These are phyloP conservation scores for Venturia effusa DNA, from an alignment of 2,329 filamentous ascomycete species.

Conservation along the genomic window DNA sequence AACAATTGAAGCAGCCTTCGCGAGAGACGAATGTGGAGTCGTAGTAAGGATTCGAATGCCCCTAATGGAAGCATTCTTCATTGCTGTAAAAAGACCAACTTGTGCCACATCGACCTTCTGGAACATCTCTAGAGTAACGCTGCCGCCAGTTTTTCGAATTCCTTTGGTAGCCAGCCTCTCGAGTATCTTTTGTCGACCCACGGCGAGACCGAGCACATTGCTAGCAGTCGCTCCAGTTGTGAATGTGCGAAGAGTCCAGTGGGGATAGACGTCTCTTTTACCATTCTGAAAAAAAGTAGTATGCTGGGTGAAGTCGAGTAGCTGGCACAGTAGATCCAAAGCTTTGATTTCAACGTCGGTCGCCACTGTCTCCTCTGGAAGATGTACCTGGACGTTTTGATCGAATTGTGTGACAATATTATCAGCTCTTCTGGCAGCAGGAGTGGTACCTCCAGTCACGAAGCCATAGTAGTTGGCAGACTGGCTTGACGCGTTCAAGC, in stretches of 20 bases:
- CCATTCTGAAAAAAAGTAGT: not conserved
- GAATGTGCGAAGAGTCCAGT: constrained; percentile 67
- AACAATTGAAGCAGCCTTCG: constrained; percentile 72
- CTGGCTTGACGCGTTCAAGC: constrained; percentile 53
- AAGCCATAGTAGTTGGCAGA: constrained; percentile 66
- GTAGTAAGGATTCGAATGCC: constrained; percentile 71
- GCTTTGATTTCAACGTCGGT: constrained; percentile 69
- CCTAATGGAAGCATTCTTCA: constrained; percentile 49
- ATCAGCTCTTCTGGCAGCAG: constrained; percentile 71
- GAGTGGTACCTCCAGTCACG: constrained; percentile 71
- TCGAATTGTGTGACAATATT: constrained; percentile 72
- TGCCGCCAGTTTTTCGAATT: constrained; percentile 15
- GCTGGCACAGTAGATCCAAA: constrained; percentile 54
- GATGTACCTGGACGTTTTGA: constrained; percentile 75
- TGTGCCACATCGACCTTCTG: constrained; percentile 48
- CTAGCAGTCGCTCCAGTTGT: constrained; percentile 62
- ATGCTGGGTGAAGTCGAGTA: constrained; percentile 38
- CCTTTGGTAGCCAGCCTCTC: constrained; percentile 14
- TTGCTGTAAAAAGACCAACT: constrained; percentile 57
- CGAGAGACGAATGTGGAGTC: constrained; percentile 71
- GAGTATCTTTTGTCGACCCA: constrained; percentile 59
- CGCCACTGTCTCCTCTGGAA: constrained; percentile 62
- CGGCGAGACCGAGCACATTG: constrained; percentile 55
- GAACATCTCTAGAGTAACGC: constrained; percentile 18
- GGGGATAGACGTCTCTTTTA: constrained; percentile 31